Percentiles rank a stretch among this genome's conserved stretches.
Conservation (phyloP, 176 grass and related monocot genomes). For the Eremochloa ophiuroides region DNA sequence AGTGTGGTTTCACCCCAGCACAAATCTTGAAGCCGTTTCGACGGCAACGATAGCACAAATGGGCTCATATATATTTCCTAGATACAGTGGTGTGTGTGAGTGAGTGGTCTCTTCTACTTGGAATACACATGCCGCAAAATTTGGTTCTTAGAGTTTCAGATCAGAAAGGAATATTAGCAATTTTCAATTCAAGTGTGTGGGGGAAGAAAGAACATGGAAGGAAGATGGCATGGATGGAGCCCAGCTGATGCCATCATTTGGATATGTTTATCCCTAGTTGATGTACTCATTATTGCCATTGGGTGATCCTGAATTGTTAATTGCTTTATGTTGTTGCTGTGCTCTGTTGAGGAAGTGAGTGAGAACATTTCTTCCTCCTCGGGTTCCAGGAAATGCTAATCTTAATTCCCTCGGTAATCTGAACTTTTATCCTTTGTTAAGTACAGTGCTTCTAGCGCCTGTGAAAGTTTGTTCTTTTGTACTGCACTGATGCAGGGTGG, state of each 20-base stretch:
- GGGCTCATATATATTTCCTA: background rate
- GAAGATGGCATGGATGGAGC: conserved; percentile 44
- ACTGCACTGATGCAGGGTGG: conserved; percentile 24
- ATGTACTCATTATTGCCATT: conserved; percentile 28
- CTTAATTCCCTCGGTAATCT: conserved; percentile 37
- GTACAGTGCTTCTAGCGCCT: conserved; percentile 40
- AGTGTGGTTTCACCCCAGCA: background rate
- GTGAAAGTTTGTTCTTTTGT: conserved; percentile 50
- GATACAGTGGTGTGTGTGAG: background rate
- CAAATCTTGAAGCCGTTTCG: background rate
- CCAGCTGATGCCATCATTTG: conserved; percentile 42
- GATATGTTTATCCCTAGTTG: conserved; percentile 42
- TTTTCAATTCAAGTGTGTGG: conserved; percentile 18
- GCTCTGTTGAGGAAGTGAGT: conserved; percentile 3
- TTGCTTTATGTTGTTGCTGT: background rate
- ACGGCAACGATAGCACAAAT: background rate
- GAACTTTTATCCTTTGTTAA: conserved; percentile 19
- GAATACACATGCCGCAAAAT: background rate
- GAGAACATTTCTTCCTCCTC: conserved; percentile 36
- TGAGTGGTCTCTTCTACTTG: background rate
- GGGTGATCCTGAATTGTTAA: conserved; percentile 22
- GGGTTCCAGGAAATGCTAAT: conserved; percentile 12
- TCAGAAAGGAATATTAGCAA: conserved; percentile 30
- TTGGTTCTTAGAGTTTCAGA: conserved; percentile 34
- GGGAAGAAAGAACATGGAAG: conserved; percentile 41